Evolutionary conservation across 306 rosid genomes (phyloP), one percentile per base, ranked within the genome.

Genomic region (Urtica urens): DNA sequence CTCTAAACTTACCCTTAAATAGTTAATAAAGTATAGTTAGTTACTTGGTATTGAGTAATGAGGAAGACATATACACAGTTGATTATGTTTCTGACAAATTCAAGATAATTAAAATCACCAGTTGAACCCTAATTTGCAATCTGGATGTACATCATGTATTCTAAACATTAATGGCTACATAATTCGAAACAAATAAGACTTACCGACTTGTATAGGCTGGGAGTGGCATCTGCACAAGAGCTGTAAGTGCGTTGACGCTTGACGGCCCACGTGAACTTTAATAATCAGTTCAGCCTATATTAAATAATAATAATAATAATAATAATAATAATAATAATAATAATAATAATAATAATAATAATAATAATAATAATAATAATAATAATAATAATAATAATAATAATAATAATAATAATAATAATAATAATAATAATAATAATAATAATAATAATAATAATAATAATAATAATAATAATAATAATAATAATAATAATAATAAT

Each of bases 151-250:
- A 3, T n/a, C 16, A 16, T 34, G 29, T 15, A n/a, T 15, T 10
- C 21, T 48, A 13, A 29, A 48, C 53, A 24, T 48, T 8, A 22
- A 47, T 14, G 20, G 20, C 1, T 19, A 47, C 35, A 24, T 1
- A 25, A 24, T 47, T 35, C 52, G 57, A 33, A 57, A 60, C 57
- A 66, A 63, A 43, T 42, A n/a, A 60, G 41, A 63, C 44, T 27
- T 71, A 84, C 97, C 94, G 81, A 22, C 87, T 47, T 48, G 95
- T 81, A 63, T 61, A 77, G 50, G 76, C 17, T 60, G 99, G 99
- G 59, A 85, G 71, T 5, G 95, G 92, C 83, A 90, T 69, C 71
- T 72, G 87, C 57, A 85, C 75, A 43, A 81, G 63, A 72, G 79
- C 43, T 15, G 83, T 47, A 49, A 74, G 76, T 38, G 95, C 95